Evolutionary conservation across 202 grass and related monocot species (phyloP), one percentile per base, ranked within the genome.

Genomic region (Elaeis oleifera): DNA sequence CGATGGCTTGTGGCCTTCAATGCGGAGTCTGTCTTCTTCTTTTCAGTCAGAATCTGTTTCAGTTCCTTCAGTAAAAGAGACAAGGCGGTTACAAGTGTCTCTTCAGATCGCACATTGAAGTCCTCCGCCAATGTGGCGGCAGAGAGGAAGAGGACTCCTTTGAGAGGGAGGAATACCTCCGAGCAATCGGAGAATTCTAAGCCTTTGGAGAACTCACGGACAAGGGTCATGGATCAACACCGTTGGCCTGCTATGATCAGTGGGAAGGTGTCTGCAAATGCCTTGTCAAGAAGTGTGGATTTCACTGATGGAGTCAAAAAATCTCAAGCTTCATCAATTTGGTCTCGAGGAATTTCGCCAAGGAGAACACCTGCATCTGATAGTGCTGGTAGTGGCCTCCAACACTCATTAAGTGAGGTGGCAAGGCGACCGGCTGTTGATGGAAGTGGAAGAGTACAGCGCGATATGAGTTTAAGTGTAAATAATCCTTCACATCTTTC

Each of bases 241-340:
- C 80, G 94, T 56, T 99, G 85, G 94, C 94, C 94, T 69, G 84
- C 81, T 44, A 99, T 92, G 88, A 77, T 72, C 67, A 74, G 82
- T 48, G 82, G 88, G 20, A 89, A 69, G 62, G 68, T 79, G 31
- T 88, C 82, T 71, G 65, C 75, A 48, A 86, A 69, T 67, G 32
- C 74, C 58, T 76, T 92, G 74, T 82, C 80, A 0, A 92, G 76
- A 70, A 92, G 82, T 60, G 62, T 92, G 74, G 88, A 99, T 89
- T 77, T 89, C 57, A 81, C 82, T 57, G 80, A 89, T 67, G 92
- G 77, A 68, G 66, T 78, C 15, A 72, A 18, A 25, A 92, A 74
- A 84, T 67, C 79, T 0, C 53, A 26, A 55, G 67, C 54, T 22
- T 76, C 77, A 11, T 70, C 68, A 18, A 61, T 87, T 72, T 4